These are phyloP conservation scores for Capsicum pubescens DNA, from an alignment of 257 asterid genomes.

Conservation along the genomic window DNA sequence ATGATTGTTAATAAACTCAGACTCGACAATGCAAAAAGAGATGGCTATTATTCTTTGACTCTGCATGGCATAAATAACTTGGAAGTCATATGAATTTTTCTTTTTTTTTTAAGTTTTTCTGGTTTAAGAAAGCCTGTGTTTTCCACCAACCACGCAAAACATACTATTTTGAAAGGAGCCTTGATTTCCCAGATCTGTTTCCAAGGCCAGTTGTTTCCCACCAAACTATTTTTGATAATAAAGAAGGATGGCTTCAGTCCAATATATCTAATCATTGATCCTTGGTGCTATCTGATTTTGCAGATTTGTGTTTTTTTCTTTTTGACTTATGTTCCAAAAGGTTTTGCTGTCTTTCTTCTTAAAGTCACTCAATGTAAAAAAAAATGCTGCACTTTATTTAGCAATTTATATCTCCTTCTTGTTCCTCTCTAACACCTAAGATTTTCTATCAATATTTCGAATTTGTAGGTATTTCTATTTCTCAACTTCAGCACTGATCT, in stretches of 20 bases:
- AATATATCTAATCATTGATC: background rate
- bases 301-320: background rate
- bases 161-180: background rate
- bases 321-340: background rate
- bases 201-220: background rate
- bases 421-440: background rate
- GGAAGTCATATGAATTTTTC: background rate
- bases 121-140: background rate
- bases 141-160: constrained; percentile 1
- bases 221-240: background rate
- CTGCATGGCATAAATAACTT: background rate
- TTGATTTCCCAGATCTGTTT: background rate
- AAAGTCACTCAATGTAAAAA: background rate
- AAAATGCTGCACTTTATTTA: background rate
- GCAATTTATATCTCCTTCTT: background rate
- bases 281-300: constrained; percentile 4
- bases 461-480: constrained; percentile 71
- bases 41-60: no score
- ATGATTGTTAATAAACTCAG: no score
- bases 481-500: constrained; percentile 68
- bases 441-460: constrained; percentile 11
- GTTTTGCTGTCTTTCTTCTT: background rate
- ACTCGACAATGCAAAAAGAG: no score
- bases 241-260: background rate
- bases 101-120: background rate